Conservation (phyloP, 352 stramenopile genomes). For the Phytopythium oedochilum region DNA sequence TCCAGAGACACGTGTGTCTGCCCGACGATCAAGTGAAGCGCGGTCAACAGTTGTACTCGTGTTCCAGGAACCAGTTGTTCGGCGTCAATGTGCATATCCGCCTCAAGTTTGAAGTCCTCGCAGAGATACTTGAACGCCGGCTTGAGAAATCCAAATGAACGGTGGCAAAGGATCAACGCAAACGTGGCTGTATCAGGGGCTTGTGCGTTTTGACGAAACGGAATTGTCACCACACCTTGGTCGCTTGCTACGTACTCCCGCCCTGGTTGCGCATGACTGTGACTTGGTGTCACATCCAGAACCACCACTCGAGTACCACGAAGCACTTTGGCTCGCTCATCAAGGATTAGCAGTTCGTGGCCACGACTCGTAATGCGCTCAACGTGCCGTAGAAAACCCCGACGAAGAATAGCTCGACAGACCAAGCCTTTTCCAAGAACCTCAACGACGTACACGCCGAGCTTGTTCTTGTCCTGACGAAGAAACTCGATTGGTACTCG, state of each 20-base stretch:
- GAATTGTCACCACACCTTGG: conserved; percentile 31
- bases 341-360: conserved; percentile 45
- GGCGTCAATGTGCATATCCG: conserved; percentile 43
- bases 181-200: conserved; percentile 22
- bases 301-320: conserved; percentile 26
- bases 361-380: conserved; percentile 36
- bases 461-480: conserved; percentile 8
- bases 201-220: conserved; percentile 33
- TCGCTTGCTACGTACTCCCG: conserved; percentile 23
- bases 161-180: conserved; percentile 33
- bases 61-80: conserved; percentile 48
- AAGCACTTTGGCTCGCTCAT: conserved; percentile 37
- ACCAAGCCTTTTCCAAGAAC: conserved; percentile 50
- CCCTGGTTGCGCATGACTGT: conserved; percentile 25
- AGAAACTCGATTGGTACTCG: conserved; percentile 28
- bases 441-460: conserved; percentile 60
- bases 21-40: conserved; percentile 14
- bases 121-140: conserved; percentile 35
- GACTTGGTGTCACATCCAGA: conserved; percentile 32
- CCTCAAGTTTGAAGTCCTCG: conserved; percentile 21
- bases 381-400: conserved; percentile 47
- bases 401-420: conserved; percentile 51
- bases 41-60: conserved; percentile 23
- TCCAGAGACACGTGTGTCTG: conserved; percentile 2
- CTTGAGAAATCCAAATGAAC: conserved; percentile 35